Evolutionary conservation across 306 rosid species (phyloP).

Genomic region (Sechiopsis laciniata): DNA sequence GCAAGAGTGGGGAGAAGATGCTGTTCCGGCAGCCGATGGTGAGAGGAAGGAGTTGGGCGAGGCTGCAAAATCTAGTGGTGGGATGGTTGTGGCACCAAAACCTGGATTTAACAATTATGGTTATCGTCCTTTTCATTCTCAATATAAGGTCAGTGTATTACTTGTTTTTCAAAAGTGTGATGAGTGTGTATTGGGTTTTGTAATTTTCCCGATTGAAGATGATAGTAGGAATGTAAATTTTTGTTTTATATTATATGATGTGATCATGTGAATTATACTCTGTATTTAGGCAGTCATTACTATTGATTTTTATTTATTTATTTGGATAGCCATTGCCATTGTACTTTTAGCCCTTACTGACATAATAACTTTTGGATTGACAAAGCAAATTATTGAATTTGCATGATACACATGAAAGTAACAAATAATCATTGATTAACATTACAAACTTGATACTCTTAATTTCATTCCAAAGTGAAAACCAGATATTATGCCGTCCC

Average conservation of each 20-base stretch:
- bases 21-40: slow-evolving; percentile 40
- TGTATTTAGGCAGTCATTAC: slow-evolving; percentile 23
- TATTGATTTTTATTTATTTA: slow-evolving; percentile 25
- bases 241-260: slow-evolving; percentile 32
- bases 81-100: slow-evolving; percentile 39
- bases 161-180: slow-evolving; percentile 36
- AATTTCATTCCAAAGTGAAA: background rate
- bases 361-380: slow-evolving; percentile 2
- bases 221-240: slow-evolving; percentile 34
- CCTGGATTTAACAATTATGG: slow-evolving; percentile 74
- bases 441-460: background rate
- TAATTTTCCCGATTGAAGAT: slow-evolving; percentile 28
- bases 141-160: slow-evolving; percentile 87
- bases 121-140: slow-evolving; percentile 93
- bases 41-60: slow-evolving; percentile 76
- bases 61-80: slow-evolving; percentile 40
- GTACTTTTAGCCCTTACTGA: slow-evolving; percentile 17
- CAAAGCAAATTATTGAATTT: background rate
- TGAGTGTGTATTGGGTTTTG: slow-evolving; percentile 36
- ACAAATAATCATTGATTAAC: background rate
- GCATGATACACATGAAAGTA: background rate
- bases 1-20: slow-evolving; percentile 81
- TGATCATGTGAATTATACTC: slow-evolving; percentile 30
- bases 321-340: slow-evolving; percentile 13
- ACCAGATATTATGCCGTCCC: background rate